phyloP scores from a whole-genome alignment of 805 yeast species.

The Vanderwaltozyma verrucispora region DNA sequence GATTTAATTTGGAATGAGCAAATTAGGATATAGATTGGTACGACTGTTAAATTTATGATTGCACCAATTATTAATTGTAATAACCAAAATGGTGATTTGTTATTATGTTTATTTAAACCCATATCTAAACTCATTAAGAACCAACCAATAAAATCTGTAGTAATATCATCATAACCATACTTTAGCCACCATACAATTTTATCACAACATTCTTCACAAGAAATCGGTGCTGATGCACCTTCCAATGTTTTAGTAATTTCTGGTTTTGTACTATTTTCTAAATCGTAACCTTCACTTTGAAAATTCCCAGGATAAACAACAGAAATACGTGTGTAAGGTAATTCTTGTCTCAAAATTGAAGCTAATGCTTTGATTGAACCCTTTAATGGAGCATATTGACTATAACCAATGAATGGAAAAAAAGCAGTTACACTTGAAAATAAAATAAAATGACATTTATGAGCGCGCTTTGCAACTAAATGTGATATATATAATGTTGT shows the following conservation, averaged over 20 bases:
- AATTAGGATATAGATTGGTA: constrained; percentile 47
- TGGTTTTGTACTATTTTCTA: constrained; percentile 81
- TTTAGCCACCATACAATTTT: constrained; percentile 45
- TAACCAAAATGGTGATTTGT: constrained; percentile 40
- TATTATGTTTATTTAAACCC: constrained; percentile 51
- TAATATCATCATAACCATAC: constrained; percentile 59
- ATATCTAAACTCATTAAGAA: constrained; percentile 53
- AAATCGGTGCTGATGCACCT: constrained; percentile 67
- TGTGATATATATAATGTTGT: constrained; percentile 69
- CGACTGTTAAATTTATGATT: constrained; percentile 37
- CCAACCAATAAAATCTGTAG: constrained; percentile 85
- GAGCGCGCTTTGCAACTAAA: constrained; percentile 35
- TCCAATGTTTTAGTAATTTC: constrained; percentile 71
- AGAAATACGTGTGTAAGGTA: constrained; percentile 57
- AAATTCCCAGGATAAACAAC: constrained; percentile 86
- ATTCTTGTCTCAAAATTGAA: constrained; percentile 75
- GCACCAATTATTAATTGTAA: constrained; percentile 41
- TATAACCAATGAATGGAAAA: constrained; percentile 85
- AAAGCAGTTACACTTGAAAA: constrained; percentile 74
- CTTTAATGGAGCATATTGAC: constrained; percentile 83
- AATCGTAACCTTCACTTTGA: constrained; percentile 72
- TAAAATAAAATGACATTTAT: constrained; percentile 44
- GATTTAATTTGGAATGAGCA: constrained; percentile 42
- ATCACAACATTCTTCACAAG: constrained; percentile 56
- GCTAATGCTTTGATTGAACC: constrained; percentile 71